Evolutionary conservation across 768 basidiomycete genomes (phyloP), one percentile per base, ranked within the genome.

Genomic region (Cantharellus cinnabarinus): DNA sequence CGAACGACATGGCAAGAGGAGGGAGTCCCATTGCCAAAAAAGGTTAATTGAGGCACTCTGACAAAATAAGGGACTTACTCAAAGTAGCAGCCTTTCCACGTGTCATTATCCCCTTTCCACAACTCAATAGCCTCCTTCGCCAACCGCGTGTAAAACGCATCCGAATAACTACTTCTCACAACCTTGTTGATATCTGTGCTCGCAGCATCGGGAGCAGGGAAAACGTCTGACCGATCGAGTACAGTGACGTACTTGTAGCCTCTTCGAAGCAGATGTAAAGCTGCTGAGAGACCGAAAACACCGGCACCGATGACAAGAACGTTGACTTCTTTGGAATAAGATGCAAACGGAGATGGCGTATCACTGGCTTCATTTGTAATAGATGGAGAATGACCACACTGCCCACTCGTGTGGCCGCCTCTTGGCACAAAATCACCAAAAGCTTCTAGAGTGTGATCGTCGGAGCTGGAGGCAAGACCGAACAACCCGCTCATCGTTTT

Each of bases 231-330:
- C 62, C 82, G 76, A 67, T 94, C 91, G 56, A 94, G 73, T 4
- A 95, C 70, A 0, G 80, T 86, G 62, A 94, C 76, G 35, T 56
- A n/a, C 41, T 50, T 44, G 10, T 55, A 10, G 57, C 71, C 69
- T 29, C 68, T 63, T 56, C 67, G 50, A 55, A 93, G 73, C 57
- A 94, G 79, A 67, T 88, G 80, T 63, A 80, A 76, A 1, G 89
- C 91, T 0, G 91, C 85, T 15, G 89, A 91, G 56, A 88, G 72
- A 3, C 91, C 91, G 67, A 93, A 93, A 63, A 81, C 81, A 3
- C 89, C 89, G 44, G 85, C 82, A 37, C 89, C 89, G 50, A 89
- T 73, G 61, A 91, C 81, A 57, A 89, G 20, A 29, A 29, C 0
- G 20, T 29, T 29, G 20, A 29, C 20, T 29, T 29, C 20, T 29